Evolutionary conservation across 1,284 basidiomycete genomes (phyloP).

Genomic region (Fomes fomentarius): DNA sequence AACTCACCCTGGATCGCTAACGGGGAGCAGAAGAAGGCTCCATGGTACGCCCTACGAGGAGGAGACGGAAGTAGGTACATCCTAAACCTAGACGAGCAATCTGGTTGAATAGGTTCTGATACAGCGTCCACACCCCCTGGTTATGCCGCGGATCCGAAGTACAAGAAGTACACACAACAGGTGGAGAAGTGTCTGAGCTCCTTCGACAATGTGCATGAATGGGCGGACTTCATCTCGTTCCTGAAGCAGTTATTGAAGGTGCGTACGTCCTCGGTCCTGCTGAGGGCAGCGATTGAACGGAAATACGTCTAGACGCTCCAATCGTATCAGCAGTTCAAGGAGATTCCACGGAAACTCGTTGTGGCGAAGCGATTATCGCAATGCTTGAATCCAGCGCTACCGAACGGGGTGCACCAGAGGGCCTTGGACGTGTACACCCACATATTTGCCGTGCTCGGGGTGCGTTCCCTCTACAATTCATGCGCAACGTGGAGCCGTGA

Average conservation of each 20-base stretch:
- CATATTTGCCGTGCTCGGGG: conserved; percentile 88
- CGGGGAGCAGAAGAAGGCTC: conserved; percentile 17
- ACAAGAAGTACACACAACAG: conserved; percentile 90
- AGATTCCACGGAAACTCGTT: conserved; percentile 93
- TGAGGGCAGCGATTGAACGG: background rate
- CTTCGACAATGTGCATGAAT: conserved; percentile 97
- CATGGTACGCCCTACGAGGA: conserved; percentile 25
- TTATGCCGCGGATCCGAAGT: conserved; percentile 87
- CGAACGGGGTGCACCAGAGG: conserved; percentile 95
- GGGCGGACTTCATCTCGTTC: conserved; percentile 99
- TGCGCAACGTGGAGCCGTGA: background rate
- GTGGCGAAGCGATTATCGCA: conserved; percentile 96
- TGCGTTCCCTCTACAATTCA: conserved; percentile 43
- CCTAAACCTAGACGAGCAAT: background rate
- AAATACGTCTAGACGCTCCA: conserved; percentile 78
- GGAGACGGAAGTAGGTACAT: conserved; percentile 24
- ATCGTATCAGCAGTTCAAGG: conserved; percentile 88
- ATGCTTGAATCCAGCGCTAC: conserved; percentile 95
- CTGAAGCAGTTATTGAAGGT: conserved; percentile 93
- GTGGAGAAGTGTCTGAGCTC: conserved; percentile 92
- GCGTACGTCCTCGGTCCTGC: conserved; percentile 2
- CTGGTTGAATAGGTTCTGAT: background rate
- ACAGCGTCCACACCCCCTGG: conserved; percentile 38
- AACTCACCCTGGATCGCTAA: conserved; percentile 20
- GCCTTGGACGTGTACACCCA: conserved; percentile 96